Evolutionary conservation across 2,329 filamentous ascomycete genomes (phyloP), one percentile per base, ranked within the genome.

Genomic region (Trichoderma aggressivum): DNA sequence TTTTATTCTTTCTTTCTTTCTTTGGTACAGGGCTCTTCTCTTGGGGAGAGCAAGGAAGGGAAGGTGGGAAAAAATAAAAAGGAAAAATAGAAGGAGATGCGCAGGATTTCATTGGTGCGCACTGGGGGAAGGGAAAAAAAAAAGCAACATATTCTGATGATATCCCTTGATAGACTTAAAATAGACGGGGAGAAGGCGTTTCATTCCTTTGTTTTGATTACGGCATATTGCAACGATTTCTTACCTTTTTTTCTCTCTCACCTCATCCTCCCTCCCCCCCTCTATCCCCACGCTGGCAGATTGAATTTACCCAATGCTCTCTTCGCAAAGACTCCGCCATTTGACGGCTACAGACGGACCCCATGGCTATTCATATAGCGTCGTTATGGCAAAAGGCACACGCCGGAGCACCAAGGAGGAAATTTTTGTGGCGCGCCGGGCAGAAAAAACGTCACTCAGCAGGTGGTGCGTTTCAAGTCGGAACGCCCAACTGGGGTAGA

Each of bases 131-230:
- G 7, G 56, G n/a, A 34, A 34, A 39, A 34, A 34, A 34, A 39
- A 47, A 70, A 34, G 10, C 36, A 39, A 61, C 32, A 69, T 53
- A 30, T 53, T 62, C n/a, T 55, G 62, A 61, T 71, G 70, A 71
- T 71, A 71, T 71, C 70, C 70, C 70, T 53, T 71, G 58, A 70
- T 67, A 71, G 70, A 71, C 50, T 28, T 70, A 34, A 56, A 70
- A 66, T 70, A 70, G 68, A 70, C 21, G 68, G 68, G 68, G 61
- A 70, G 30, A 50, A 56, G 61, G 61, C 61, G 61, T 65, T 63
- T 63, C 34, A n/a, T 53, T 66, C 32, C 24, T 18, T 24, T 64
- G 30, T 39, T 36, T 67, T 30, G 47, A 14, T 53, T 53, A 53
- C 47, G 53, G 11, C 24, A 24, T 39, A 43, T 59, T 21, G 30